These are phyloP conservation scores for Nakazawaea wyomingensis DNA, from an alignment of 805 yeast species.

Conservation along the genomic window DNA sequence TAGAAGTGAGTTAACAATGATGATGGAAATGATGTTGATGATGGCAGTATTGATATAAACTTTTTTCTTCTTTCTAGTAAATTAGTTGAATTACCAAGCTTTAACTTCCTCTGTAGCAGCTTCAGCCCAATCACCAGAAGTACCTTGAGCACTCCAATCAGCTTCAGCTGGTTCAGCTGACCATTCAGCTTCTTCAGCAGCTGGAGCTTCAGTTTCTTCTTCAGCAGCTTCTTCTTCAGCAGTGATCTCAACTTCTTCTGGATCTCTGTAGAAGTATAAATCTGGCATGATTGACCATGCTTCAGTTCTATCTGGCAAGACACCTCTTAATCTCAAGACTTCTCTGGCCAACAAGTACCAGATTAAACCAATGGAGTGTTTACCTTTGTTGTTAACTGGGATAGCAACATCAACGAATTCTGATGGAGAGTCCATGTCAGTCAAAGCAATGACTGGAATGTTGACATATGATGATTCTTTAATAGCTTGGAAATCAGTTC, in stretches of 20 bases:
- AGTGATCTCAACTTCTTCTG: conserved; percentile 93
- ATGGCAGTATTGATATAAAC: neutral
- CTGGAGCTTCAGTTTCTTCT: conserved; percentile 63
- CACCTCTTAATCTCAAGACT: conserved; percentile 98
- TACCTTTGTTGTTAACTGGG: conserved; percentile 99
- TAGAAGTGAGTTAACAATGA: neutral
- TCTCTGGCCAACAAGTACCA: conserved; percentile 99
- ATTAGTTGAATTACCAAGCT: conserved; percentile 18
- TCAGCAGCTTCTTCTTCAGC: conserved; percentile 57
- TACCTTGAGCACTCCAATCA: conserved; percentile 68
- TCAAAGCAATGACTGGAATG: conserved; percentile 99
- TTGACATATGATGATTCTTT: conserved; percentile 99
- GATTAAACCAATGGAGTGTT: conserved; percentile 98
- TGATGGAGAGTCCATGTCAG: conserved; percentile 98
- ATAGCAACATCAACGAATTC: conserved; percentile 99
- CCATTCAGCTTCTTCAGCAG: conserved; percentile 44
- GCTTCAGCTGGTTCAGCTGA: conserved; percentile 56
- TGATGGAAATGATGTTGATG: neutral
- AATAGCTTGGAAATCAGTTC: conserved; percentile 99
- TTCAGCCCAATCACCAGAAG: conserved; percentile 47
- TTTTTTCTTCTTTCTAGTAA: neutral
- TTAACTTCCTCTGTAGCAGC: conserved; percentile 47
- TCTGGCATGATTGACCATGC: conserved; percentile 99
- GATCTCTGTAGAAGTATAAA: conserved; percentile 99
- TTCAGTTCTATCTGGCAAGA: conserved; percentile 91